phyloP scores from a whole-genome alignment of 1,284 basidiomycete genomes.

The Volvariella volvacea region DNA sequence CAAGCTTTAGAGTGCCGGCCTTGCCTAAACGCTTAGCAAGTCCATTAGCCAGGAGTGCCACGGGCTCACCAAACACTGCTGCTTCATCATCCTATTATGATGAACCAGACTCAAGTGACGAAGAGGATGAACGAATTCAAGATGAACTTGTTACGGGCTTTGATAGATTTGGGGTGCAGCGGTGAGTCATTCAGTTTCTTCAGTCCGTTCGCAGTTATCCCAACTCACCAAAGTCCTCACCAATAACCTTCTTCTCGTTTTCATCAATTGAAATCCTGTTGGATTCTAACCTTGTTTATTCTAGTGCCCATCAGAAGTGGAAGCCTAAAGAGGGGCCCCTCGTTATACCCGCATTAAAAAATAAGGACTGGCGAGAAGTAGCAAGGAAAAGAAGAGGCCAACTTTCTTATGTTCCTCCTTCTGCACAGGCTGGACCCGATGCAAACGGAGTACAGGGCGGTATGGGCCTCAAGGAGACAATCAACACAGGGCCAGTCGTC shows the following conservation, averaged over 20 bases:
- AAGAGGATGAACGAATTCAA: constrained; percentile 37
- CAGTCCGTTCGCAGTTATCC: constrained; percentile 30
- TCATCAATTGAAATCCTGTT: background rate
- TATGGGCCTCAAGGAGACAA: constrained; percentile 60
- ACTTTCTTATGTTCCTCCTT: constrained; percentile 60
- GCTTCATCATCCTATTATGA: constrained; percentile 19
- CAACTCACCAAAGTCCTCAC: constrained; percentile 55
- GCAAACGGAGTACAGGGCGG: constrained; percentile 77
- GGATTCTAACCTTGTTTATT: constrained; percentile 15
- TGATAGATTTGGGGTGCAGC: constrained; percentile 63
- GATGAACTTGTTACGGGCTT: constrained; percentile 74
- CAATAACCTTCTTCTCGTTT: background rate
- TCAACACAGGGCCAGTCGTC: constrained; percentile 63
- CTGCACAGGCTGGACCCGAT: constrained; percentile 54
- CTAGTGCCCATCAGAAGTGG: constrained; percentile 38
- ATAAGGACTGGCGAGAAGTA: constrained; percentile 82
- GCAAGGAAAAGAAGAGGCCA: constrained; percentile 49
- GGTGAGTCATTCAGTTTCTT: constrained; percentile 56
- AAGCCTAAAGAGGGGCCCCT: constrained; percentile 55
- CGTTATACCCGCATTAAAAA: constrained; percentile 78
- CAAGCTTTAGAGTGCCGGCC: constrained; percentile 49
- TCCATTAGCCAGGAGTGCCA: constrained; percentile 46
- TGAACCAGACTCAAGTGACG: constrained; percentile 54
- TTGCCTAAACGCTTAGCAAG: constrained; percentile 56
- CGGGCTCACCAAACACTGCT: constrained; percentile 32